Conservation (phyloP, 495 filamentous ascomycete species). For the Penicillium pulvis region DNA sequence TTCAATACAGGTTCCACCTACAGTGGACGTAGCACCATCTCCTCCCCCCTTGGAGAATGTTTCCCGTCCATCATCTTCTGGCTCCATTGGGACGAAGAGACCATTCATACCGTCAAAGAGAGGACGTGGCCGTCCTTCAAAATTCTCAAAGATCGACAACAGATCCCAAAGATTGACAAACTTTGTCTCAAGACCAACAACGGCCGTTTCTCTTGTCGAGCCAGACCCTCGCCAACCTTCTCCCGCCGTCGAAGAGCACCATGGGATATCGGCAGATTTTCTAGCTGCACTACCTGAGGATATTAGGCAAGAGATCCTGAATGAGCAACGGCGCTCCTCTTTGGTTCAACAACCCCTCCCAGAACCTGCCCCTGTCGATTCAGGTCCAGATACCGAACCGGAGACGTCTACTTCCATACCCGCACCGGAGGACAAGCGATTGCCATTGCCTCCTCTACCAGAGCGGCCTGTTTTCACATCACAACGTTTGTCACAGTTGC, state of each 20-base stretch:
- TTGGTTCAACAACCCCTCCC: slow-evolving; percentile 48
- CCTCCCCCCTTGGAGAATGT: slow-evolving; percentile 31
- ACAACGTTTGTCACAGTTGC: slow-evolving; percentile 52
- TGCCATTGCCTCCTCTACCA: slow-evolving; percentile 54
- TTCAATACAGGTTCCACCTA: slow-evolving; percentile 18
- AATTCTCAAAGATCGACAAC: slow-evolving; percentile 34
- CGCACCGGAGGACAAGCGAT: slow-evolving; percentile 33
- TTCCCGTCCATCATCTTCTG: slow-evolving; percentile 53
- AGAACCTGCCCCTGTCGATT: not conserved
- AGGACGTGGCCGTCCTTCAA: slow-evolving; percentile 49
- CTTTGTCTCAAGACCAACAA: slow-evolving; percentile 51
- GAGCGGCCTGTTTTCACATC: slow-evolving; percentile 66
- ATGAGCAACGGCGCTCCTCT: slow-evolving; percentile 63
- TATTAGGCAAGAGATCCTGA: slow-evolving; percentile 73
- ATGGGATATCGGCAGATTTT: slow-evolving; percentile 67
- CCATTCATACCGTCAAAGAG: slow-evolving; percentile 60
- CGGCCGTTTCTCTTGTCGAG: slow-evolving; percentile 12
- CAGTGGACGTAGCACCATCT: not conserved
- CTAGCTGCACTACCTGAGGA: slow-evolving; percentile 82
- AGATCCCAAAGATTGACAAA: slow-evolving; percentile 63
- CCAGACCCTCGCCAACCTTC: slow-evolving; percentile 20
- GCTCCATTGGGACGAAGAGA: slow-evolving; percentile 43
- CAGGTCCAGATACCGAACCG: slow-evolving; percentile 9
- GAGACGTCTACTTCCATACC: not conserved
- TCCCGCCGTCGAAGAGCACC: slow-evolving; percentile 24